These are phyloP conservation scores for Ailanthus altissimus DNA, from an alignment of 345 rosid genomes.

Conservation along the genomic window DNA sequence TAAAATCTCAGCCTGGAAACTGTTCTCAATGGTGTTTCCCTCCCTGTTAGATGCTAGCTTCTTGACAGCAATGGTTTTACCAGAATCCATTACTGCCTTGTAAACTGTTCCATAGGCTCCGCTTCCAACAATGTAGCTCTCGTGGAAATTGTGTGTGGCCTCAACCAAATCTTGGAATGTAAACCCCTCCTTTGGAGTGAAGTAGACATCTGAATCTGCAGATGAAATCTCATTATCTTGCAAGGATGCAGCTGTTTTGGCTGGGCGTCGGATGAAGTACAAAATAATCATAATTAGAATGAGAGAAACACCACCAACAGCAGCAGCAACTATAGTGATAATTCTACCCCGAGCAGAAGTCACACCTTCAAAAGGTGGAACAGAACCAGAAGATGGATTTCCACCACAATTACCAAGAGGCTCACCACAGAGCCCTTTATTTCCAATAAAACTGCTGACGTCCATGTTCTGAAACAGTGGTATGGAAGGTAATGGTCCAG, in stretches of 20 bases:
- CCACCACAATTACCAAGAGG: slow-evolving; percentile 53
- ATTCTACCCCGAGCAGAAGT: slow-evolving; percentile 52
- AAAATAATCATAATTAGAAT: slow-evolving; percentile 61
- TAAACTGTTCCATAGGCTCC: slow-evolving; percentile 98
- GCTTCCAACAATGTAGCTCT: slow-evolving; percentile 74
- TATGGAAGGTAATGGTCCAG: slow-evolving; percentile 64
- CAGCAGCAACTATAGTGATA: slow-evolving; percentile 53
- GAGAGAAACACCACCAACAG: slow-evolving; percentile 76
- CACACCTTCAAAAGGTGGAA: slow-evolving; percentile 25
- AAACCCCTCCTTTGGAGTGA: slow-evolving; percentile 81
- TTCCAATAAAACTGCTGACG: slow-evolving; percentile 59
- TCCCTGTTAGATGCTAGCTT: slow-evolving; percentile 76
- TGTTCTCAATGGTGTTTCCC: slow-evolving; percentile 76
- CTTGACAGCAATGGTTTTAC: slow-evolving; percentile 76
- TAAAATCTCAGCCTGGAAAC: slow-evolving; percentile 86
- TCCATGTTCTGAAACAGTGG: slow-evolving; percentile 65
- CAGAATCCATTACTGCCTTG: slow-evolving; percentile 73
- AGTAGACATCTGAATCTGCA: slow-evolving; percentile 63
- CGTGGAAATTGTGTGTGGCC: slow-evolving; percentile 75
- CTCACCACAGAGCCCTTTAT: slow-evolving; percentile 79
- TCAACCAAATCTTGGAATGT: slow-evolving; percentile 82
- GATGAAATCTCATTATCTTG: slow-evolving; percentile 50
- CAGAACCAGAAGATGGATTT: slow-evolving; percentile 39
- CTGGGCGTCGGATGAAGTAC: slow-evolving; percentile 60
- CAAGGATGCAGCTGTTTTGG: slow-evolving; percentile 41